Evolutionary conservation across 2,329 filamentous ascomycete genomes (phyloP).

Genomic region (Westerdykella ornata): DNA sequence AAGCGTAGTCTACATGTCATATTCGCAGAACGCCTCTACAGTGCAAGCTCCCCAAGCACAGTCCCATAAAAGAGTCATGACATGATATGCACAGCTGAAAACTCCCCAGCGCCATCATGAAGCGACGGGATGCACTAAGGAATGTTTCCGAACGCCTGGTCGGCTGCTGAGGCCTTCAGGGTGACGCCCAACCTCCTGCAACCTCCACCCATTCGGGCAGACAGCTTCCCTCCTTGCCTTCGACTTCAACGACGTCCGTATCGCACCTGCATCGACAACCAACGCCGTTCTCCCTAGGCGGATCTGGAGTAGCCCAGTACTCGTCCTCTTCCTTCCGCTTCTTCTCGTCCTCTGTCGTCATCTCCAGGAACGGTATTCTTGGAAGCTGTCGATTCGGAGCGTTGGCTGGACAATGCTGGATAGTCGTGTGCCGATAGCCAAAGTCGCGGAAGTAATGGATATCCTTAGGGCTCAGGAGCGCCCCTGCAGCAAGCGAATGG

Average conservation of each 20-base stretch:
- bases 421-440: constrained; percentile 96
- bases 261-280: constrained; percentile 95
- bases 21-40: too few species aligned
- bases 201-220: constrained; percentile 95
- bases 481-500: constrained; percentile 91
- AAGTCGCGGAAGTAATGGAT: constrained; percentile 99
- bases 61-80: too few species aligned
- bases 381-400: constrained; percentile 81
- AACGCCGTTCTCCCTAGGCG: constrained; percentile 88
- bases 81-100: too few species aligned
- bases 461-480: constrained; percentile 70
- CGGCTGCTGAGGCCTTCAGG: constrained; percentile 25
- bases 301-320: constrained; percentile 87
- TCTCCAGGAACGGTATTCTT: constrained; percentile 72
- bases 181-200: constrained; percentile 80
- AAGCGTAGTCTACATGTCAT: too few species aligned
- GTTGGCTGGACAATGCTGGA: constrained; percentile 96
- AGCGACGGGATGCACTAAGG: constrained; percentile 1
- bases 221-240: constrained; percentile 95
- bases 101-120: constrained; percentile 4
- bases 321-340: constrained; percentile 86
- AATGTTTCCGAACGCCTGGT: too few species aligned
- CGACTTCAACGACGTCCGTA: constrained; percentile 93
- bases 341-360: constrained; percentile 72
- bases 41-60: too few species aligned